Evolutionary conservation across 257 asterid genomes (phyloP).

Genomic region (Echium plantagineum): DNA sequence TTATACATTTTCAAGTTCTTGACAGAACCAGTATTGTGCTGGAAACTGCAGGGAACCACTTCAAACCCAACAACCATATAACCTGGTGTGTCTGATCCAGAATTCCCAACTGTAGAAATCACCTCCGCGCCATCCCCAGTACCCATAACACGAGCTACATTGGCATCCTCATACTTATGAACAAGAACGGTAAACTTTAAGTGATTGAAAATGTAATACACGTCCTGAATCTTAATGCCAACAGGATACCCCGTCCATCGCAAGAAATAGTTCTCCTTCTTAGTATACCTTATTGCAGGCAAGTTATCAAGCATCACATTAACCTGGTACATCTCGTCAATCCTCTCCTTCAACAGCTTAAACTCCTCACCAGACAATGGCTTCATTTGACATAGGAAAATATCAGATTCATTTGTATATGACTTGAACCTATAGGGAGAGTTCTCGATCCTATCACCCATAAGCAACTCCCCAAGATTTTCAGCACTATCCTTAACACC

Average conservation of each 20-base stretch:
- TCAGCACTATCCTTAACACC: conserved; percentile 85
- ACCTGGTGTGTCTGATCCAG: conserved; percentile 56
- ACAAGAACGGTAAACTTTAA: conserved; percentile 66
- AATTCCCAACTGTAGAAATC: conserved; percentile 43
- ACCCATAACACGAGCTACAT: conserved; percentile 75
- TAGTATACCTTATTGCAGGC: conserved; percentile 72
- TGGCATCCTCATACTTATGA: conserved; percentile 61
- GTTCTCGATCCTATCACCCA: conserved; percentile 93
- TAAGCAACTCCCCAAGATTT: conserved; percentile 85
- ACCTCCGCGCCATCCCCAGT: conserved; percentile 76
- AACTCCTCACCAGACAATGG: conserved; percentile 60
- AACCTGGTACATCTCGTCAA: conserved; percentile 83
- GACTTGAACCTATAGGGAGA: conserved; percentile 82
- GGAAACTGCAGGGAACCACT: conserved; percentile 74
- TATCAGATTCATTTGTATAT: conserved; percentile 56
- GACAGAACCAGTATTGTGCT: conserved; percentile 38
- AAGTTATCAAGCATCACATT: conserved; percentile 72
- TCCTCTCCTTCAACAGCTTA: conserved; percentile 69
- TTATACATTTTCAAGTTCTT: conserved; percentile 49
- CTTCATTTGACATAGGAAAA: conserved; percentile 59
- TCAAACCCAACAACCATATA: conserved; percentile 90
- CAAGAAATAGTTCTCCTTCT: conserved; percentile 50
- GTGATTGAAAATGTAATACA: conserved; percentile 63
- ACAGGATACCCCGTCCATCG: conserved; percentile 84
- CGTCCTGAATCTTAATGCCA: conserved; percentile 57